Percentiles rank a stretch among this genome's conserved stretches.
These are phyloP conservation scores for Candida nemodendra DNA, from an alignment of 805 yeast genomes.

Conservation along the genomic window DNA sequence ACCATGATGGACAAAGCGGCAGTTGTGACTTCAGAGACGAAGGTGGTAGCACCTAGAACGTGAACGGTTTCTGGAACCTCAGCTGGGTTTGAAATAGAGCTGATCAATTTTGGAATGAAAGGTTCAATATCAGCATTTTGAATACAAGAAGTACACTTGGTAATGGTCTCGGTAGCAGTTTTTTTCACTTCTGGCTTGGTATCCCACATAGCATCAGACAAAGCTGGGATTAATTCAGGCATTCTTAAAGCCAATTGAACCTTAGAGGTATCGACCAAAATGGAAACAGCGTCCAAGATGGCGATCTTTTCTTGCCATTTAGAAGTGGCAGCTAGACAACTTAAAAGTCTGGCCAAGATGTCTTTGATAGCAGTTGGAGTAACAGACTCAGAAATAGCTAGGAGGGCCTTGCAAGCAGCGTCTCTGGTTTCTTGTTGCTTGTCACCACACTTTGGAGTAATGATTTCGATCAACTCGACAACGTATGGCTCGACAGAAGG, in stretches of 20 bases:
- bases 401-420: conserved; percentile 72
- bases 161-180: conserved; percentile 94
- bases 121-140: conserved; percentile 99
- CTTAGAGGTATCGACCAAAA: conserved; percentile 91
- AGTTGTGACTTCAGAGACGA: conserved; percentile 99
- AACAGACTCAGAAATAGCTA: conserved; percentile 74
- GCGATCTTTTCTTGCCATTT: conserved; percentile 99
- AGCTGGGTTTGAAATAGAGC: conserved; percentile 94
- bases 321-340: conserved; percentile 65
- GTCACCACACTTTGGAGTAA: conserved; percentile 84
- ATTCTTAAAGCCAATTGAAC: conserved; percentile 96
- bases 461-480: conserved; percentile 69
- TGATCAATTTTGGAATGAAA: conserved; percentile 96
- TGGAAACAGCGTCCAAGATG: conserved; percentile 78
- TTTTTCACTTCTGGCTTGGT: conserved; percentile 97
- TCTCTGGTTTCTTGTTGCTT: conserved; percentile 75
- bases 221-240: conserved; percentile 98
- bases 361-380: conserved; percentile 94
- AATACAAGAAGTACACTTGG: conserved; percentile 95
- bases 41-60: conserved; percentile 98
- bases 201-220: conserved; percentile 99
- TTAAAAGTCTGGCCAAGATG: conserved; percentile 76
- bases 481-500: conserved; percentile 96
- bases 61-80: conserved; percentile 99
- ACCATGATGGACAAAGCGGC: conserved; percentile 99